These are phyloP conservation scores for Ensete glaucum DNA, from an alignment of 176 grass and related monocot genomes.

Conservation along the genomic window DNA sequence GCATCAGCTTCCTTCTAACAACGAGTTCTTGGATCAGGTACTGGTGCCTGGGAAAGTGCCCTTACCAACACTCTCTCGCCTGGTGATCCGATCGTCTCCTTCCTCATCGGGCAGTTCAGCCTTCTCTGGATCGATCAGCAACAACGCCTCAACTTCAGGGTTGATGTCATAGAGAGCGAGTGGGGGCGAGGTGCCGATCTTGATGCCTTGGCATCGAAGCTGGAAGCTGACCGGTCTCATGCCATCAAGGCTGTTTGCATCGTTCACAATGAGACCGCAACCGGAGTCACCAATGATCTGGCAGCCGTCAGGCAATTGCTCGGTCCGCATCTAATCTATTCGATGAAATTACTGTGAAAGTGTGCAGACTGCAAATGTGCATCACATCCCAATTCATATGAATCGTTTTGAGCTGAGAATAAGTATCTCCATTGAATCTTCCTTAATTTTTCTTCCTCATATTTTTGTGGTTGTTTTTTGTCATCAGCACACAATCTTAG, in stretches of 20 bases:
- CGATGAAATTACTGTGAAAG: background rate
- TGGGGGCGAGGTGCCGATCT: slow-evolving; percentile 84
- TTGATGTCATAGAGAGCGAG: slow-evolving; percentile 82
- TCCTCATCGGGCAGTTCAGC: slow-evolving; percentile 89
- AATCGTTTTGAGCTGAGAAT: no score
- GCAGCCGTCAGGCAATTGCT: slow-evolving; percentile 53
- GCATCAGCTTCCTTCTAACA: no score
- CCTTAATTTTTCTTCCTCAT: no score
- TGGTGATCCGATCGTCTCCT: slow-evolving; percentile 63
- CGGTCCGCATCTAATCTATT: slow-evolving; percentile 21
- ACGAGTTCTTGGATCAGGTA: slow-evolving; percentile 27
- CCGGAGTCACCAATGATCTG: slow-evolving; percentile 90
- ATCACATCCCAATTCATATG: no score
- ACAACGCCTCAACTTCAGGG: slow-evolving; percentile 69
- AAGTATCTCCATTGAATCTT: no score
- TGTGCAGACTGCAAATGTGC: background rate
- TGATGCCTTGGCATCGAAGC: slow-evolving; percentile 41
- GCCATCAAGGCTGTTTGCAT: slow-evolving; percentile 93
- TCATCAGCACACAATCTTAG: no score
- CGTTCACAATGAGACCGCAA: slow-evolving; percentile 99
- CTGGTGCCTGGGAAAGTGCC: slow-evolving; percentile 95
- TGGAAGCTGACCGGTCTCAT: slow-evolving; percentile 34
- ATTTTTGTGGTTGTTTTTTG: no score
- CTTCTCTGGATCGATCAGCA: slow-evolving; percentile 99
- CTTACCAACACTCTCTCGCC: slow-evolving; percentile 97